Percentiles rank a stretch among this genome's conserved stretches.
Evolutionary conservation across 2,329 filamentous ascomycete genomes (phyloP).

Genomic region (Aspergillus brasiliensis): DNA sequence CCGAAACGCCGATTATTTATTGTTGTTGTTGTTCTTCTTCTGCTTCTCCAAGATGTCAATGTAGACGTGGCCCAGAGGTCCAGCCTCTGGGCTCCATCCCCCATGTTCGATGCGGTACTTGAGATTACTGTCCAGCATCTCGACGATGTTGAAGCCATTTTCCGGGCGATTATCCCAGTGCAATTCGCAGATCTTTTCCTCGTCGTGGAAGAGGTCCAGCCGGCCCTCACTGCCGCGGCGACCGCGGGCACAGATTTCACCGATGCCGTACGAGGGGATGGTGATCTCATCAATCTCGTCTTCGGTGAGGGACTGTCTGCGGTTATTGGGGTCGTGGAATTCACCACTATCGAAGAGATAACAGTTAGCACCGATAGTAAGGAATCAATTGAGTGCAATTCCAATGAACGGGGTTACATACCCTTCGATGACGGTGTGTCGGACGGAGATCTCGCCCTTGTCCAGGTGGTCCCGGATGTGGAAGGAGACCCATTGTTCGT

Average conservation of each 20-base stretch:
- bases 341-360: conserved; percentile 25
- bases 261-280: conserved; percentile 31
- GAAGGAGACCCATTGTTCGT: conserved; percentile 33
- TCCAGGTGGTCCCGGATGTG: conserved; percentile 33
- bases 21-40: conserved; percentile 18
- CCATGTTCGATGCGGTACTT: conserved; percentile 32
- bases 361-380: not conserved
- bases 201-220: conserved; percentile 34
- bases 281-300: conserved; percentile 33
- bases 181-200: conserved; percentile 36
- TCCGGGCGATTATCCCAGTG: conserved; percentile 37
- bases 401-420: conserved; percentile 9
- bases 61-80: conserved; percentile 35
- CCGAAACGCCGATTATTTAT: no score
- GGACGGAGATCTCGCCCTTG: conserved; percentile 28
- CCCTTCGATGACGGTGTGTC: conserved; percentile 33
- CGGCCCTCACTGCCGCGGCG: conserved; percentile 37
- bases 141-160: conserved; percentile 27
- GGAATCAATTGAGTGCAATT: not conserved
- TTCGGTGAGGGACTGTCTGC: conserved; percentile 29
- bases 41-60: conserved; percentile 31
- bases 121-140: conserved; percentile 28
- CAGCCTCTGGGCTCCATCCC: conserved; percentile 33
- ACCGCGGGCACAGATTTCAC: conserved; percentile 33
- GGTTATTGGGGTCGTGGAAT: conserved; percentile 28